These are phyloP conservation scores for Exophiala sideris DNA, from an alignment of 2,329 filamentous ascomycete genomes.

Conservation along the genomic window DNA sequence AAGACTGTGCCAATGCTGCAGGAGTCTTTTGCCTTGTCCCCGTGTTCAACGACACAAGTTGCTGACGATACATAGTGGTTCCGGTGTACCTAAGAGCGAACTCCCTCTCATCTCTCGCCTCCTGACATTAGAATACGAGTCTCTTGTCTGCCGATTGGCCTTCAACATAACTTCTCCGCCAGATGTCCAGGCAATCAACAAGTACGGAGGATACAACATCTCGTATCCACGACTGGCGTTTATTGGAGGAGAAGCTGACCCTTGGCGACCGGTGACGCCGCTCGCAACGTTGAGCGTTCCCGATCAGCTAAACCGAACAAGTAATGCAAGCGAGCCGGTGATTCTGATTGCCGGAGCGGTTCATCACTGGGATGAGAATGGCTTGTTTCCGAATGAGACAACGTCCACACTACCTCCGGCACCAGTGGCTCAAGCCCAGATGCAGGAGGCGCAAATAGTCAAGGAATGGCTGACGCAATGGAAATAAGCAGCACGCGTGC, in stretches of 20 bases:
- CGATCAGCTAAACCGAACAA: constrained; percentile 45
- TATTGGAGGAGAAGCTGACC: constrained; percentile 73
- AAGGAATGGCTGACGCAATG: constrained; percentile 65
- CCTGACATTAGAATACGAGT: constrained; percentile 61
- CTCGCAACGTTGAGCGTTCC: constrained; percentile 60
- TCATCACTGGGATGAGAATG: constrained; percentile 71
- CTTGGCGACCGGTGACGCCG: constrained; percentile 72
- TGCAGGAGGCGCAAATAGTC: constrained; percentile 59
- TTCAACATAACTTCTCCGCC: constrained; percentile 68
- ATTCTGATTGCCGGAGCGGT: constrained; percentile 71
- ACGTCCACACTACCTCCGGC: constrained; percentile 56
- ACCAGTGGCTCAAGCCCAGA: constrained; percentile 54
- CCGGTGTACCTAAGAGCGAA: constrained; percentile 60
- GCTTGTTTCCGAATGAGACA: constrained; percentile 56
- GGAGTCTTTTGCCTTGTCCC: too few species aligned
- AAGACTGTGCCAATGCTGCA: too few species aligned
- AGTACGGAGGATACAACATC: constrained; percentile 70
- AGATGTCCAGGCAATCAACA: constrained; percentile 66
- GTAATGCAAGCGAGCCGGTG: constrained; percentile 64
- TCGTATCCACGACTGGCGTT: constrained; percentile 72
- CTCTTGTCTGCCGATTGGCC: constrained; percentile 60
- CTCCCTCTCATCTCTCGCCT: constrained; percentile 70
- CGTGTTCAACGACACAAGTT: too few species aligned
- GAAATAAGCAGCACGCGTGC: constrained; percentile 25
- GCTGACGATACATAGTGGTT: too few species aligned